phyloP scores from a whole-genome alignment of 768 basidiomycete genomes.

The Boletus barrowsii region DNA sequence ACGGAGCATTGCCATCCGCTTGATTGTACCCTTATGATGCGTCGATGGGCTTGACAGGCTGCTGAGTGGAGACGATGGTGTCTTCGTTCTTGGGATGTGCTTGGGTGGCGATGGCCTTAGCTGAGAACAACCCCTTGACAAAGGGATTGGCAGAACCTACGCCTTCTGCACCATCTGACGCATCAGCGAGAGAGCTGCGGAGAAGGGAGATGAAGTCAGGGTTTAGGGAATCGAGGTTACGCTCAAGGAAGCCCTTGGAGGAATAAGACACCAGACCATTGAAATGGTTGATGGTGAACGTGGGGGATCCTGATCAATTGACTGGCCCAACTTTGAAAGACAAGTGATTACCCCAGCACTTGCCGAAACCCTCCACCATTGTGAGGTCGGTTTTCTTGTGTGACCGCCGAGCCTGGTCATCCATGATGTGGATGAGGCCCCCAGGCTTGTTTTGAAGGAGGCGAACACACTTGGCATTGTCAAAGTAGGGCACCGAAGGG shows the following conservation, averaged over 20 bases:
- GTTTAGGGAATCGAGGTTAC: too few species aligned
- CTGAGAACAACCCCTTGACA: conserved; percentile 84
- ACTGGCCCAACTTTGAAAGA: conserved; percentile 81
- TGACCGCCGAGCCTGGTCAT: too few species aligned
- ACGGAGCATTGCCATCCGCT: too few species aligned
- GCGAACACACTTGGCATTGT: conserved; percentile 81
- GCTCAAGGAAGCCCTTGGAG: too few species aligned
- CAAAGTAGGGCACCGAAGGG: conserved; percentile 76
- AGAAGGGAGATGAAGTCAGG: too few species aligned
- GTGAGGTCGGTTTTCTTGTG: conserved; percentile 91
- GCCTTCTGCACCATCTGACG: too few species aligned
- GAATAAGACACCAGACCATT: too few species aligned
- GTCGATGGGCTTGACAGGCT: conserved; percentile 60
- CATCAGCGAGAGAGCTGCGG: too few species aligned
- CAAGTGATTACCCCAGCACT: conserved; percentile 92
- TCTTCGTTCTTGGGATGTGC: conserved; percentile 92
- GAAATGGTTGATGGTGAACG: too few species aligned
- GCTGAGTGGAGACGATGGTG: conserved; percentile 92
- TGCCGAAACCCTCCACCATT: conserved; percentile 92
- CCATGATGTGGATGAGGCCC: too few species aligned
- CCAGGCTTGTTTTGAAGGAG: too few species aligned
- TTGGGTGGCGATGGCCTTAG: conserved; percentile 86
- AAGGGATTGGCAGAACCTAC: conserved; percentile 47
- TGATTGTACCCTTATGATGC: too few species aligned
- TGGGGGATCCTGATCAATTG: conserved; percentile 64